Conservation (phyloP, 1,284 basidiomycete species). For the Puccinia coronata region DNA sequence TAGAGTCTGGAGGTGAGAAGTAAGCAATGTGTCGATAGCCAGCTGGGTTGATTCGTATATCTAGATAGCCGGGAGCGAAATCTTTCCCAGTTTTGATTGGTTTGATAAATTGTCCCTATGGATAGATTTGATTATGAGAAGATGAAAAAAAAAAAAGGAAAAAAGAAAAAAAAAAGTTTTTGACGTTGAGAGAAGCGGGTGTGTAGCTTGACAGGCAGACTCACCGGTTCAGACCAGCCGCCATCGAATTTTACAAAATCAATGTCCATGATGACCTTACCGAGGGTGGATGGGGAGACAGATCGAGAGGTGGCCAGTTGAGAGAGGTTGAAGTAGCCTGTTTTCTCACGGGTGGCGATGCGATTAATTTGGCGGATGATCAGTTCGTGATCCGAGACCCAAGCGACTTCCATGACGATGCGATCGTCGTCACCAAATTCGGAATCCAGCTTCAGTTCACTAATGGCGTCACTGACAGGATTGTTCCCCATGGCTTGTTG, state of each 20-base stretch:
- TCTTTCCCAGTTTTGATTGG: conserved; percentile 22
- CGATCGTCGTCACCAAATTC: conserved; percentile 68
- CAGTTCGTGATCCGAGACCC: conserved; percentile 76
- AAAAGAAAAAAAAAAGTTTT: neutral
- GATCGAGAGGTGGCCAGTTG: neutral
- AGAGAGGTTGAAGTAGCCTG: conserved; percentile 71
- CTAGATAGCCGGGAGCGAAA: conserved; percentile 70
- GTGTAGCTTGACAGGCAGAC: conserved; percentile 40
- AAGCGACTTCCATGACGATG: conserved; percentile 78
- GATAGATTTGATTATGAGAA: neutral
- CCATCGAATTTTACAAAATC: conserved; percentile 76
- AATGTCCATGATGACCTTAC: conserved; percentile 70
- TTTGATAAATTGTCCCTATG: conserved; percentile 50
- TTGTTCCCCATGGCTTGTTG: conserved; percentile 58
- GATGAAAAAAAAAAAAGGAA: neutral
- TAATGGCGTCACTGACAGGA: conserved; percentile 59
- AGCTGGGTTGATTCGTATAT: conserved; percentile 74
- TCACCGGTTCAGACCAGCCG: conserved; percentile 81
- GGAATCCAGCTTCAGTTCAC: conserved; percentile 69
- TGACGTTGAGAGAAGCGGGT: conserved; percentile 11
- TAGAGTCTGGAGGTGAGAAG: conserved; percentile 72
- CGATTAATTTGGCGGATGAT: conserved; percentile 84
- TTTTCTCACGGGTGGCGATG: conserved; percentile 73
- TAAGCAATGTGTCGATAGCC: conserved; percentile 88
- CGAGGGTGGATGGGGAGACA: conserved; percentile 58